Evolutionary conservation across 2,329 filamentous ascomycete species (phyloP).

Genomic region (Ophiostoma montium): DNA sequence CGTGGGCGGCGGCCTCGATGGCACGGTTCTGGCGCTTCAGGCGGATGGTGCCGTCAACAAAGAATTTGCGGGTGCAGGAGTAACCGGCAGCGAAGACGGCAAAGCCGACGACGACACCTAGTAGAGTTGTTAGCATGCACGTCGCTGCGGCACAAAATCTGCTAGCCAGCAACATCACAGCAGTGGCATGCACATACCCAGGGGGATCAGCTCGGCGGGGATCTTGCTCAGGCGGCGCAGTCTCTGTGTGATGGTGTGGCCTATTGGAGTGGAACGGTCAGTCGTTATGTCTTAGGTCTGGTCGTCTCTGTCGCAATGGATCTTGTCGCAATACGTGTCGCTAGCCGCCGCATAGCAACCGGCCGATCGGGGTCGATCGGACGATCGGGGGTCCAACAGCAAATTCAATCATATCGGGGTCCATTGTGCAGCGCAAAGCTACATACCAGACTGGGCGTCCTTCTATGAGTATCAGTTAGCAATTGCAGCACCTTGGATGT

Average conservation of each 20-base stretch:
- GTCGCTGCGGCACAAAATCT: background rate
- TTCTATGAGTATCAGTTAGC: constrained; percentile 31
- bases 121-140: background rate
- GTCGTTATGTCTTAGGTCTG: background rate
- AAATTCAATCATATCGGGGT: background rate
- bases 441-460: constrained; percentile 27
- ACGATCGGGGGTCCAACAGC: background rate
- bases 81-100: constrained; percentile 70
- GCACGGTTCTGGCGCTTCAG: constrained; percentile 56
- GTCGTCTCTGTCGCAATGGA: too few relatives aligned
- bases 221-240: constrained; percentile 80
- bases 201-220: constrained; percentile 84
- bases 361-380: background rate
- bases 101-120: constrained; percentile 77
- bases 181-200: constrained; percentile 48
- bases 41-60: constrained; percentile 83
- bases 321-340: too few relatives aligned
- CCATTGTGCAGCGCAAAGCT: background rate
- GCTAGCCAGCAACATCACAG: background rate
- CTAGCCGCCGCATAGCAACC: too few relatives aligned
- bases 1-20: constrained; percentile 23
- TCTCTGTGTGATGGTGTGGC: constrained; percentile 93
- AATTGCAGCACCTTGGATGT: background rate
- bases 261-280: constrained; percentile 30
- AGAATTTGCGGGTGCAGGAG: constrained; percentile 69